These are phyloP conservation scores for Tulasnella sp. DNA, from an alignment of 768 basidiomycete genomes.

Conservation along the genomic window DNA sequence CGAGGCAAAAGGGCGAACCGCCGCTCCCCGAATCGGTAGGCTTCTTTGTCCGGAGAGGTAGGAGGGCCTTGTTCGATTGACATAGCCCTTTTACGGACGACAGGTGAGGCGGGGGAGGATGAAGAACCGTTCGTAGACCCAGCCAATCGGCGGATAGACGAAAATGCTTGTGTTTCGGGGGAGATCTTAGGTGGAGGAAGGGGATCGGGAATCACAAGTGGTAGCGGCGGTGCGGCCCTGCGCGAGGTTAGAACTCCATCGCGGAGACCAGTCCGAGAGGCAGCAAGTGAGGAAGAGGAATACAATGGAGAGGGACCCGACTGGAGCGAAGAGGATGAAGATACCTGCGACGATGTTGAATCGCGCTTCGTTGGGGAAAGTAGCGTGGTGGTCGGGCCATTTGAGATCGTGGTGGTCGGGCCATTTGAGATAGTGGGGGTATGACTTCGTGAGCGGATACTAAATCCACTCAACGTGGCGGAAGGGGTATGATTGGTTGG, in stretches of 20 bases:
- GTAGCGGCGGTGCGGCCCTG: not conserved
- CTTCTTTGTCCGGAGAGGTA: not conserved
- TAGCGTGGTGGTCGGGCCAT: not conserved
- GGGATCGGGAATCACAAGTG: not conserved
- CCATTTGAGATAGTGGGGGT: no score
- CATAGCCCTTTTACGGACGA: not conserved
- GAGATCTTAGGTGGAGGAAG: not conserved
- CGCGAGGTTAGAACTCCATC: no score
- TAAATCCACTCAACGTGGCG: no score
- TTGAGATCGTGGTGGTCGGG: not conserved
- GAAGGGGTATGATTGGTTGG: not conserved
- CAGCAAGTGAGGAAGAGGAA: not conserved
- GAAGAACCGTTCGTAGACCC: not conserved
- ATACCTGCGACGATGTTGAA: not conserved
- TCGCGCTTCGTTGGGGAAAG: not conserved
- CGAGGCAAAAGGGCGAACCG: no score
- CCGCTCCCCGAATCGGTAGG: no score
- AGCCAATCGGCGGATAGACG: not conserved
- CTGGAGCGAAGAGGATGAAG: not conserved
- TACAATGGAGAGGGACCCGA: not conserved
- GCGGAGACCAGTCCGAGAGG: no score
- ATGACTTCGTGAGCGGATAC: not conserved
- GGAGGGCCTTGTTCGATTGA: not conserved
- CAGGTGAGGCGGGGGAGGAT: not conserved
- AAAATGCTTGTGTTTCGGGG: not conserved